A percentile compares a stretch with the other conserved stretches of the same genome.
Evolutionary conservation across 108 stramenopile species (phyloP).

Genomic region (Nitzschia sp.): DNA sequence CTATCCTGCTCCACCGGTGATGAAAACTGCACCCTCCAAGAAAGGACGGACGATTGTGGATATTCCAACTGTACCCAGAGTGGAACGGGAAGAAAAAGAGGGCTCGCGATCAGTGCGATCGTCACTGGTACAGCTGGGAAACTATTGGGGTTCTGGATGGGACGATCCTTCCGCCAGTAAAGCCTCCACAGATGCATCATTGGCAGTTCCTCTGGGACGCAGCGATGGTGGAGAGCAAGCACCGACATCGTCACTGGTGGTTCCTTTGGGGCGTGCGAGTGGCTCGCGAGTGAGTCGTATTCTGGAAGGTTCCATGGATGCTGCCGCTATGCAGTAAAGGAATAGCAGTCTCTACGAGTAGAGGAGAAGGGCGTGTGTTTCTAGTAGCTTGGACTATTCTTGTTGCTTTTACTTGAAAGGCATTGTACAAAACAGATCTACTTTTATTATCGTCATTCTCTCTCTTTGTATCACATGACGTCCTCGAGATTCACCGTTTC

Average conservation of each 20-base stretch:
- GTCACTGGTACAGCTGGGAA: slow-evolving; percentile 52
- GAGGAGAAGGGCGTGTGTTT: too few species aligned
- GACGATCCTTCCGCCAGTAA: slow-evolving; percentile 3
- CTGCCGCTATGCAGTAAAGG: slow-evolving; percentile 42
- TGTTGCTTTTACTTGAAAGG: too few species aligned
- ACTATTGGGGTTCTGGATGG: slow-evolving; percentile 44
- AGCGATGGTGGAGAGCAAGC: not conserved
- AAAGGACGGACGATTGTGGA: slow-evolving; percentile 25
- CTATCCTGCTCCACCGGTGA: slow-evolving; percentile 34
- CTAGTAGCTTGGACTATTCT: too few species aligned
- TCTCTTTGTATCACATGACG: not conserved
- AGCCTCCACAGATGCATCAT: not conserved
- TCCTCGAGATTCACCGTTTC: slow-evolving; percentile 60
- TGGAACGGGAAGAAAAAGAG: slow-evolving; percentile 19
- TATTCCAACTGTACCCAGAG: not conserved
- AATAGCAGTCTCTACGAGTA: too few species aligned
- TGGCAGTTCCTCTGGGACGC: slow-evolving; percentile 33
- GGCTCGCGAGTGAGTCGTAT: slow-evolving; percentile 72
- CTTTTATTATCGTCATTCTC: not conserved
- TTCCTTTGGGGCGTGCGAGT: slow-evolving; percentile 72
- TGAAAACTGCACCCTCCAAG: slow-evolving; percentile 4
- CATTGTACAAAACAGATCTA: too few species aligned
- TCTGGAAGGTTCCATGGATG: slow-evolving; percentile 68
- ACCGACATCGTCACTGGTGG: slow-evolving; percentile 20
- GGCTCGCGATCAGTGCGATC: slow-evolving; percentile 36